Evolutionary conservation across 768 basidiomycete genomes (phyloP).

Genomic region (Mycena rebaudengoi): DNA sequence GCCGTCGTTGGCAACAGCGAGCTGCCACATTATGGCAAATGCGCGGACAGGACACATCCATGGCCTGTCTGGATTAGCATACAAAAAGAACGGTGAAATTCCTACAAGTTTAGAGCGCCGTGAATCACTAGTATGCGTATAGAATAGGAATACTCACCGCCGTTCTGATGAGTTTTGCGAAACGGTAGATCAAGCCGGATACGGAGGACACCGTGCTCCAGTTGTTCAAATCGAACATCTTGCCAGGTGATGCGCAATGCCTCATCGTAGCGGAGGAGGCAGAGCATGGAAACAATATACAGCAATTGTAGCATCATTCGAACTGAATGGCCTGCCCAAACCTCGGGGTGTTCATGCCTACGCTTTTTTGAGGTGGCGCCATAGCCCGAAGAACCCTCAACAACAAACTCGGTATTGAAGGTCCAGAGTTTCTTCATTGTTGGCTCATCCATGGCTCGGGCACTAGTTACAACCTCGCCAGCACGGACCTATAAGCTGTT

Average conservation of each 20-base stretch:
- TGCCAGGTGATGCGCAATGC: not conserved
- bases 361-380: not conserved
- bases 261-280: not conserved
- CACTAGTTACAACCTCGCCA: not conserved
- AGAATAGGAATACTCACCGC: no score
- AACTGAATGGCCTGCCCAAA: not conserved
- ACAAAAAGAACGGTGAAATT: no score
- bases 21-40: not conserved
- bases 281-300: not conserved
- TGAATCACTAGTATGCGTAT: no score
- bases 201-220: not conserved
- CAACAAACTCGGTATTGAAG: not conserved
- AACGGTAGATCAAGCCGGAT: no score
- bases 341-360: not conserved
- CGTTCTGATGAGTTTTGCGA: no score
- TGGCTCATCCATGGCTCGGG: not conserved
- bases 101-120: no score
- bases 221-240: not conserved
- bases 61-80: not conserved
- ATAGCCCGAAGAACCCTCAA: not conserved
- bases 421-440: not conserved
- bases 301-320: not conserved
- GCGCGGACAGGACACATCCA: not conserved
- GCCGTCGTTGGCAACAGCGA: not conserved
- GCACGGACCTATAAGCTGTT: slow-evolving; percentile 1